Conservation (phyloP, 768 basidiomycete species). For the Holtermannia corniformis region DNA sequence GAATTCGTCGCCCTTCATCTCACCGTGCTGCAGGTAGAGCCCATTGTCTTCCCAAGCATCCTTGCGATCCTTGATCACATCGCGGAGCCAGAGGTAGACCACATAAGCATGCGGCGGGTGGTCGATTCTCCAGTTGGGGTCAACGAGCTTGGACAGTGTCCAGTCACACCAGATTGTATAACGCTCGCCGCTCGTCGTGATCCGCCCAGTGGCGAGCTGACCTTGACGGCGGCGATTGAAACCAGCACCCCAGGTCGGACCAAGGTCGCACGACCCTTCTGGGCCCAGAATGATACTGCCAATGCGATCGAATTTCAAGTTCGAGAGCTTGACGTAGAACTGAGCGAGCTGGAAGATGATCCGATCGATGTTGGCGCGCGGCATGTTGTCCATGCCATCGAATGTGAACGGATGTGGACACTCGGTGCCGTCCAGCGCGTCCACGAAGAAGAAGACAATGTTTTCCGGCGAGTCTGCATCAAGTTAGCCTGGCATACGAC, state of each 20-base stretch:
- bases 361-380: not conserved
- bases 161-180: not conserved
- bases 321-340: not conserved
- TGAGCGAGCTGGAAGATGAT: not conserved
- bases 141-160: not conserved
- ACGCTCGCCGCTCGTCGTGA: not conserved
- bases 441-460: no score
- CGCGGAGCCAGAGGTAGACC: slow-evolving; percentile 1
- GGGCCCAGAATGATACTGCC: not conserved
- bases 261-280: not conserved
- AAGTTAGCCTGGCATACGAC: no score
- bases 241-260: not conserved
- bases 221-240: not conserved
- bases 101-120: slow-evolving; percentile 1
- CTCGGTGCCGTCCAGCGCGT: no score
- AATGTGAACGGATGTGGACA: no score
- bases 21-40: slow-evolving; percentile 18
- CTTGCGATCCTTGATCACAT: not conserved
- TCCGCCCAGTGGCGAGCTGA: not conserved
- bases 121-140: not conserved
- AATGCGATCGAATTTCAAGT: not conserved
- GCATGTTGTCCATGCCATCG: no score
- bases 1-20: slow-evolving; percentile 29
- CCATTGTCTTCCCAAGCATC: not conserved
- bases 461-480: no score